Conservation (phyloP, 768 basidiomycete genomes). For the Pleurotus eryngii region DNA sequence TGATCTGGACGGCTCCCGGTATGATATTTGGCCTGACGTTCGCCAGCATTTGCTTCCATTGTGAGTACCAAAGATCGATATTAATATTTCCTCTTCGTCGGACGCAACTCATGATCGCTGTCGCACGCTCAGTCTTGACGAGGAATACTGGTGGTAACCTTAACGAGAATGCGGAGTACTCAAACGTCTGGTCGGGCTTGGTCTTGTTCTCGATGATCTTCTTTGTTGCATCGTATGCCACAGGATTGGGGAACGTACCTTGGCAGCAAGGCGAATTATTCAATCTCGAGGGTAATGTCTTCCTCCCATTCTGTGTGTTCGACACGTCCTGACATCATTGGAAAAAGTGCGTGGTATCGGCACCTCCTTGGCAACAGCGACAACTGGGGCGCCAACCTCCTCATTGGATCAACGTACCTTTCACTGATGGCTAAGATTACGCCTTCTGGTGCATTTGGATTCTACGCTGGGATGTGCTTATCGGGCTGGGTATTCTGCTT, state of each 20-base stretch:
- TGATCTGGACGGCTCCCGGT: slow-evolving; percentile 67
- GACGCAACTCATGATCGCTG: too few species aligned
- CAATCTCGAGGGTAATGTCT: slow-evolving; percentile 58
- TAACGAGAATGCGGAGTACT: slow-evolving; percentile 55
- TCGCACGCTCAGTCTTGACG: slow-evolving; percentile 47
- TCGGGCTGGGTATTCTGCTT: slow-evolving; percentile 68
- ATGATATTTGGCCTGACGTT: slow-evolving; percentile 68
- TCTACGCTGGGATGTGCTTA: slow-evolving; percentile 72
- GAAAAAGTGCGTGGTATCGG: slow-evolving; percentile 76
- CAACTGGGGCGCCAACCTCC: slow-evolving; percentile 74
- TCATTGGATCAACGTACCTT: slow-evolving; percentile 78
- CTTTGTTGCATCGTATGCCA: slow-evolving; percentile 81
- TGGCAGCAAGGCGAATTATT: slow-evolving; percentile 90
- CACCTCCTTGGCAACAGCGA: slow-evolving; percentile 69
- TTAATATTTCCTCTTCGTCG: too few species aligned
- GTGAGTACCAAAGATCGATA: slow-evolving; percentile 31
- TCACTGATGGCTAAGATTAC: slow-evolving; percentile 74
- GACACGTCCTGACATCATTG: background rate
- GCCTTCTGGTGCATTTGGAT: slow-evolving; percentile 71
- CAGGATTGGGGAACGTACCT: slow-evolving; percentile 75
- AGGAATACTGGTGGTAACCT: slow-evolving; percentile 57
- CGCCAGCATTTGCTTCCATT: slow-evolving; percentile 63
- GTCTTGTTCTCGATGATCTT: slow-evolving; percentile 81
- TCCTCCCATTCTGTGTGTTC: too few species aligned
- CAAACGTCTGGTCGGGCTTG: slow-evolving; percentile 58